Percentiles rank a stretch among this genome's conserved stretches.
Conservation (phyloP, 805 yeast species). For the Ogataea parapolymorpha region DNA sequence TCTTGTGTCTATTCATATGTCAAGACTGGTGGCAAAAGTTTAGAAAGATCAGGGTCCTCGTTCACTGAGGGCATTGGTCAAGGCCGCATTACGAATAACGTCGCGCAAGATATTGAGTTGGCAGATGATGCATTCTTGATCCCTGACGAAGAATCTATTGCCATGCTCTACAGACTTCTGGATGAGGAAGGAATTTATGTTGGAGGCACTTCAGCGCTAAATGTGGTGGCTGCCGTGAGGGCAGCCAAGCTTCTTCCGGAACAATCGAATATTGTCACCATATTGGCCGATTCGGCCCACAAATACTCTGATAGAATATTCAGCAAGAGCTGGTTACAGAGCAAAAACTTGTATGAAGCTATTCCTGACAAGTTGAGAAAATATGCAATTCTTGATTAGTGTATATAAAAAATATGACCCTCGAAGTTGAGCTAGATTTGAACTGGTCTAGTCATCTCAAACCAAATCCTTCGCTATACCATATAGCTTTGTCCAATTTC, state of each 20-base stretch:
- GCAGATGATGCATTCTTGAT: slow-evolving; percentile 80
- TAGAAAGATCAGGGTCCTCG: slow-evolving; percentile 75
- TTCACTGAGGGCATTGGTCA: slow-evolving; percentile 97
- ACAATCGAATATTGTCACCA: slow-evolving; percentile 76
- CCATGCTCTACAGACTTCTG: slow-evolving; percentile 76
- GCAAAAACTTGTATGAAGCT: slow-evolving; percentile 59
- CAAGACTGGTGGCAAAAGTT: slow-evolving; percentile 60
- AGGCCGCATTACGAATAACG: slow-evolving; percentile 84
- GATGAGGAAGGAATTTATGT: slow-evolving; percentile 88
- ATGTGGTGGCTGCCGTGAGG: slow-evolving; percentile 83
- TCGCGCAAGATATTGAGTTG: slow-evolving; percentile 65
- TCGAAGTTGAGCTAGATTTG: neutral
- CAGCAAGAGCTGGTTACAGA: slow-evolving; percentile 70
- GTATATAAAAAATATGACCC: neutral
- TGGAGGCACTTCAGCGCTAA: slow-evolving; percentile 89
- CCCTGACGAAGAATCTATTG: slow-evolving; percentile 76
- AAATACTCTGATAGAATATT: slow-evolving; percentile 82
- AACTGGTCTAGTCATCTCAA: slow-evolving; percentile 14
- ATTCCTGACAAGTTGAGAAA: slow-evolving; percentile 70
- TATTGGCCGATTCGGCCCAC: slow-evolving; percentile 89
- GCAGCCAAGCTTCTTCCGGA: slow-evolving; percentile 77
- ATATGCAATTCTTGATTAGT: slow-evolving; percentile 52
- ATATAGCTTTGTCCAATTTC: slow-evolving; percentile 67
- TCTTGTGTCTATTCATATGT: slow-evolving; percentile 79
- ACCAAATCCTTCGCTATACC: slow-evolving; percentile 86